Conservation (phyloP, 768 basidiomycete species). For the Kwoniella sp. region DNA sequence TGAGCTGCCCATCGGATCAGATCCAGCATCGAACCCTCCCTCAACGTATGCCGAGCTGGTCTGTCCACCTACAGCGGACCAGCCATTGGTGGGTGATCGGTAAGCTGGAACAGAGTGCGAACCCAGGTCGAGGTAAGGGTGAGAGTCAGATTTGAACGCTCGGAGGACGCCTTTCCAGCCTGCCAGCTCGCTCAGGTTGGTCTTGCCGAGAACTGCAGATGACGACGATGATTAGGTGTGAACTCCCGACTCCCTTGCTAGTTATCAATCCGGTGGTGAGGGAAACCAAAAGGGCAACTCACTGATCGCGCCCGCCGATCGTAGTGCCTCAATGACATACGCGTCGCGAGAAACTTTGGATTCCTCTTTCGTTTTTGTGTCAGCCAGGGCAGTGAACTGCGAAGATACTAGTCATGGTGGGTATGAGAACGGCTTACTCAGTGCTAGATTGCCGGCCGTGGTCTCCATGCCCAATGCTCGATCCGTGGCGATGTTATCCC, state of each 20-base stretch:
- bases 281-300: too few species aligned
- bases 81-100: slow-evolving; percentile 34
- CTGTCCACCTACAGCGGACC: slow-evolving; percentile 45
- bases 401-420: too few species aligned
- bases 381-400: too few species aligned
- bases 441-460: slow-evolving; percentile 39
- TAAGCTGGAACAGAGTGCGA: neutral
- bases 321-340: slow-evolving; percentile 28
- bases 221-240: too few species aligned
- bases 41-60: slow-evolving; percentile 42
- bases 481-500: slow-evolving; percentile 48
- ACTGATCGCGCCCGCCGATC: slow-evolving; percentile 25
- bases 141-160: neutral
- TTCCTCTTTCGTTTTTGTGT: neutral
- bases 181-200: slow-evolving; percentile 45
- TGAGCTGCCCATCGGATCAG: slow-evolving; percentile 42
- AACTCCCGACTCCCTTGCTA: too few species aligned
- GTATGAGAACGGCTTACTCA: too few species aligned
- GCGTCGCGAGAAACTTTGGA: slow-evolving; percentile 13
- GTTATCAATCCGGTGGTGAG: too few species aligned
- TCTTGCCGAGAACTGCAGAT: slow-evolving; percentile 39
- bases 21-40: slow-evolving; percentile 38
- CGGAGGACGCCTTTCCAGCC: slow-evolving; percentile 29
- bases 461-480: slow-evolving; percentile 44
- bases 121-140: neutral